These are phyloP conservation scores for Alternaria novae-zelandiae DNA, from an alignment of 2,329 filamentous ascomycete genomes.

Conservation along the genomic window DNA sequence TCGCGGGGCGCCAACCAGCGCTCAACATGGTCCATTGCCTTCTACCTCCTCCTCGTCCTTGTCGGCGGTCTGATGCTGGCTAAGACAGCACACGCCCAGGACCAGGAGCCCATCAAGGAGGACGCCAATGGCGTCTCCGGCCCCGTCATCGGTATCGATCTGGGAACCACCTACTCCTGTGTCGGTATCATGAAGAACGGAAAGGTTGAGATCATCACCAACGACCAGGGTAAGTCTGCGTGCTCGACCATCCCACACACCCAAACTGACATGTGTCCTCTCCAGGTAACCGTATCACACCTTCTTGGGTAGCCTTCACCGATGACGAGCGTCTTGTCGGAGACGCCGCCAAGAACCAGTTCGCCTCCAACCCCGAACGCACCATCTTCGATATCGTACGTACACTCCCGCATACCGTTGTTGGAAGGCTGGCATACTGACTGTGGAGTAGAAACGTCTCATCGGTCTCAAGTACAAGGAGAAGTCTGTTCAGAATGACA, in stretches of 20 bases:
- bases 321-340: conserved; percentile 96
- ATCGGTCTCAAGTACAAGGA: conserved; percentile 60
- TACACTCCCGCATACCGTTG: not conserved
- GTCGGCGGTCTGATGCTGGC: conserved; percentile 84
- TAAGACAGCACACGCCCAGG: conserved; percentile 73
- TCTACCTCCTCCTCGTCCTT: conserved; percentile 91
- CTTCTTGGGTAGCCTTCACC: conserved; percentile 92
- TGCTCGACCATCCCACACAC: not conserved
- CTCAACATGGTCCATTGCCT: conserved; percentile 85
- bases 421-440: conserved; percentile 25
- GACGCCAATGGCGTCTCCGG: conserved; percentile 60
- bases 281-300: conserved; percentile 52
- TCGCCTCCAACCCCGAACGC: conserved; percentile 56
- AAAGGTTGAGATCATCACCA: conserved; percentile 53
- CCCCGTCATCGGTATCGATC: conserved; percentile 76
- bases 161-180: conserved; percentile 94
- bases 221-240: conserved; percentile 49
- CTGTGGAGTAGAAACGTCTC: conserved; percentile 55
- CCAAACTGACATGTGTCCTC: conserved; percentile 30
- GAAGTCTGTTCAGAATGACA: conserved; percentile 82
- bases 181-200: conserved; percentile 72
- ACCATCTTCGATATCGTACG: conserved; percentile 56
- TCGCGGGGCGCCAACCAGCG: conserved; percentile 72
- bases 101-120: conserved; percentile 69
- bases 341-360: conserved; percentile 70